These are phyloP conservation scores for Stereocaulon alpinum DNA, from an alignment of 495 filamentous ascomycete genomes.

Conservation along the genomic window DNA sequence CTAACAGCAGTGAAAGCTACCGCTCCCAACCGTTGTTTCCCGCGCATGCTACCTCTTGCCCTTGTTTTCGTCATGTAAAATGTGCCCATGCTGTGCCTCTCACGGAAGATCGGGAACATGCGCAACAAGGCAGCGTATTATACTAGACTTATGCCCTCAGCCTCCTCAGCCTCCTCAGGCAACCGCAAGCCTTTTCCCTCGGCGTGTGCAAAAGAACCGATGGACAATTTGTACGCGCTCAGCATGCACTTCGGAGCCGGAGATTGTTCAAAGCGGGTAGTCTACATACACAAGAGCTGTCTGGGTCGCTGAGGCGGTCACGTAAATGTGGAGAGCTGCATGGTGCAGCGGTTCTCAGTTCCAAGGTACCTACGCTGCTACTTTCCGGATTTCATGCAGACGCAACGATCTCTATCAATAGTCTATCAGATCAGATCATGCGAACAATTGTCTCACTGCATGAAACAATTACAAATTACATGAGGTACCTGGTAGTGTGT, in stretches of 20 bases:
- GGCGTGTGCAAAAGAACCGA: not conserved
- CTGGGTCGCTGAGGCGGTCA: not conserved
- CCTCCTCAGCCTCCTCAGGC: not conserved
- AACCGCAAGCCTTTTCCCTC: not conserved
- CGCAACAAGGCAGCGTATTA: not conserved
- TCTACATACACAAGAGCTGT: not conserved
- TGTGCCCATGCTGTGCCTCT: not conserved
- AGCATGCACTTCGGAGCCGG: not conserved
- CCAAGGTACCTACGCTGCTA: not conserved
- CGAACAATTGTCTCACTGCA: not conserved
- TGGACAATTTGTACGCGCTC: not conserved
- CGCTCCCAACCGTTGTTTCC: too few relatives aligned
- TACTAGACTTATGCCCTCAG: not conserved
- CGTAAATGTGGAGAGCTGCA: too few relatives aligned
- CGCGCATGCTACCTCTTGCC: too few relatives aligned
- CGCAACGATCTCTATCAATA: not conserved
- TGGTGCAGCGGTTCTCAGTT: not conserved
- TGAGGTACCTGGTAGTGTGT: not conserved
- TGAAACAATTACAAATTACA: conserved; percentile 4
- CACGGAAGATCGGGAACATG: not conserved
- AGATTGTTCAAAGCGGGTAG: not conserved
- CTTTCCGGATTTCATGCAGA: not conserved
- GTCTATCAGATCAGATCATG: conserved; percentile 5
- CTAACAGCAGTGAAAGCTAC: too few relatives aligned
- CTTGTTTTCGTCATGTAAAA: too few relatives aligned